Base-by-base conservation (phyloP, 208 protist genomes). In the Acanthamoeba healyi region DNA sequence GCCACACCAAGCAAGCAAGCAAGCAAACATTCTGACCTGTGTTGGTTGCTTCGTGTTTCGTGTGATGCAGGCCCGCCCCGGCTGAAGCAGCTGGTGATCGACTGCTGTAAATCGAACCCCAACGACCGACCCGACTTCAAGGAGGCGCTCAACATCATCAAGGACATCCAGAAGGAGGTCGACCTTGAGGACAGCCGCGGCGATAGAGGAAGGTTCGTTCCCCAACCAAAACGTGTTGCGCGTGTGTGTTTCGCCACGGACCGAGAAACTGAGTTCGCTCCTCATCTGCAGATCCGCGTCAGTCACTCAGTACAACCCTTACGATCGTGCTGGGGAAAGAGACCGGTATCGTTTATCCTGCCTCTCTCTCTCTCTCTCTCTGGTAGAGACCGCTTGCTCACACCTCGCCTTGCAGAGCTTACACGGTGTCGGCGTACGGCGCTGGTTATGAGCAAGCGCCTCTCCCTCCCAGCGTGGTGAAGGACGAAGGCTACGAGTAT, bases 181-280 rank as follows among this genome's bases (percentile, higher is more conserved):
- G 70, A 79, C 6, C 32, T 79, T 24, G 70, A 79, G 70, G 70
- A 79, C 22, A 40, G 17, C 70, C 70, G 70, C 70, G 70, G 70
- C 40, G 70, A 79, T 46, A 79, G 70, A 79, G 70, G 70, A 79
- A 79, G 65, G 65, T 74, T n/a, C n/a, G n/a, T n/a, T n/a, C n/a
- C n/a, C n/a, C n/a, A n/a, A n/a, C n/a, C n/a, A n/a, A n/a, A n/a
- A n/a, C n/a, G n/a, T n/a, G n/a, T n/a, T n/a, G n/a, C n/a, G n/a
- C n/a, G n/a, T n/a, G n/a, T n/a, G n/a, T n/a, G n/a, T n/a, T n/a
- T n/a, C n/a, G n/a, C n/a, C n/a, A n/a, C n/a, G n/a, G n/a, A n/a
- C n/a, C n/a, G n/a, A n/a, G n/a, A n/a, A n/a, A n/a, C n/a, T n/a
- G n/a, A n/a, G n/a, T n/a, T n/a, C n/a, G n/a, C 44, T 49, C 36